A percentile compares a stretch with the other conserved stretches of the same genome.
Conservation (phyloP, 768 basidiomycete species). For the Boletus tomentosulus region DNA sequence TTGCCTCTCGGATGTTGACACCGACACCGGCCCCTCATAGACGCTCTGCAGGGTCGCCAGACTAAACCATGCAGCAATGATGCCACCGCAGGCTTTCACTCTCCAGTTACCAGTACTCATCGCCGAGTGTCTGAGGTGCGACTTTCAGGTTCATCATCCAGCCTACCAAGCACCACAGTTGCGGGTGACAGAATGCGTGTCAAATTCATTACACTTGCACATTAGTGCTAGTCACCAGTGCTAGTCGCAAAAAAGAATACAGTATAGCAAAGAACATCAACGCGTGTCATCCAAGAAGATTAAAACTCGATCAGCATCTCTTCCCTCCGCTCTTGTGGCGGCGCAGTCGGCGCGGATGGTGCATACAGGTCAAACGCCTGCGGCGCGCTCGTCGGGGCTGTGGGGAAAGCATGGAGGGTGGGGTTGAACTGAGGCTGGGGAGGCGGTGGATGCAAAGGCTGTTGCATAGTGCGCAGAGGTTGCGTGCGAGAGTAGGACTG, state of each 20-base stretch:
- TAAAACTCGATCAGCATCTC: slow-evolving; percentile 44
- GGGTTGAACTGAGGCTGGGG: slow-evolving; percentile 18
- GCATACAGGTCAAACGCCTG: slow-evolving; percentile 50
- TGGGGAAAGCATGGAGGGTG: slow-evolving; percentile 58
- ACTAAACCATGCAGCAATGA: no score
- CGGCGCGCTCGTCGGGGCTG: slow-evolving; percentile 56
- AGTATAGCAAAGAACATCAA: background rate
- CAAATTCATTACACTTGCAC: background rate
- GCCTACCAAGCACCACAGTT: no score
- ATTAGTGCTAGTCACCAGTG: background rate
- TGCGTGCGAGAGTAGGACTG: slow-evolving; percentile 9
- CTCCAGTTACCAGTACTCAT: no score
- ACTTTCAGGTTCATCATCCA: no score
- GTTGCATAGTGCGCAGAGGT: slow-evolving; percentile 3
- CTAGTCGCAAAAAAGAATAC: background rate
- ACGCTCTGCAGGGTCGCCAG: no score
- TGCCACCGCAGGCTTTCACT: no score
- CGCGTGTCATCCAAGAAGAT: background rate
- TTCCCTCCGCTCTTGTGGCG: slow-evolving; percentile 62
- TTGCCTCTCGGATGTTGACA: no score
- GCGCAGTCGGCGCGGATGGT: slow-evolving; percentile 42
- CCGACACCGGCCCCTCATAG: no score
- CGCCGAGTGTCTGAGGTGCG: no score
- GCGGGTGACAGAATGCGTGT: background rate
- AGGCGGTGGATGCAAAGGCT: slow-evolving; percentile 7